A percentile compares a stretch with the other conserved stretches of the same genome.
phyloP scores from a whole-genome alignment of 352 stramenopile genomes.

The Globisporangium iwayamae region DNA sequence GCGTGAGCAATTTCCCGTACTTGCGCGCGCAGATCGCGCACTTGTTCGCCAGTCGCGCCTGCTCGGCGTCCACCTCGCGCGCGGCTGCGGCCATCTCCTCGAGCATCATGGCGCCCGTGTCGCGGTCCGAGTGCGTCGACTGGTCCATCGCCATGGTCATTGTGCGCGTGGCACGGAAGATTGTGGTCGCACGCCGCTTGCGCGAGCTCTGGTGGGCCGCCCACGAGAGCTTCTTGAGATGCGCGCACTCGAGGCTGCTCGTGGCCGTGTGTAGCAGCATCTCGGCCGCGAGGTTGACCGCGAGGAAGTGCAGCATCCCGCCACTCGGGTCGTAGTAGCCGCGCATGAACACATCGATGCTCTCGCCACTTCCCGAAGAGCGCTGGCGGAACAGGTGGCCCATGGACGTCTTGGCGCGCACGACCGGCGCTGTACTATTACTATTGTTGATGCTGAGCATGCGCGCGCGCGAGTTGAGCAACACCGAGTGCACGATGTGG shows the following conservation, averaged over 20 bases:
- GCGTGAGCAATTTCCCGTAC: conserved; percentile 21
- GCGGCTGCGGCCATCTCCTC: conserved; percentile 22
- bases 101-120: conserved; percentile 16
- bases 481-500: conserved; percentile 58
- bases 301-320: conserved; percentile 40
- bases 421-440: neutral
- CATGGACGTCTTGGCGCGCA: conserved; percentile 19
- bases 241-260: conserved; percentile 43
- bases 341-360: conserved; percentile 21
- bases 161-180: conserved; percentile 9
- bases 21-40: conserved; percentile 17
- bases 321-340: conserved; percentile 38
- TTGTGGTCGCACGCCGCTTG: conserved; percentile 17
- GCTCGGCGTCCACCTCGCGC: conserved; percentile 18
- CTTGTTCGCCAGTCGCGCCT: neutral
- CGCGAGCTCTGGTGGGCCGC: conserved; percentile 23
- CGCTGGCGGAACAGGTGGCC: conserved; percentile 19
- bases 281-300: conserved; percentile 43
- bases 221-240: conserved; percentile 67
- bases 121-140: conserved; percentile 1
- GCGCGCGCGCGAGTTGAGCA: conserved; percentile 36
- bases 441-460: conserved; percentile 45
- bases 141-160: conserved; percentile 13
- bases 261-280: conserved; percentile 38
- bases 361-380: neutral